Evolutionary conservation across 768 basidiomycete species (phyloP).

Genomic region (Amylocystis lapponica): DNA sequence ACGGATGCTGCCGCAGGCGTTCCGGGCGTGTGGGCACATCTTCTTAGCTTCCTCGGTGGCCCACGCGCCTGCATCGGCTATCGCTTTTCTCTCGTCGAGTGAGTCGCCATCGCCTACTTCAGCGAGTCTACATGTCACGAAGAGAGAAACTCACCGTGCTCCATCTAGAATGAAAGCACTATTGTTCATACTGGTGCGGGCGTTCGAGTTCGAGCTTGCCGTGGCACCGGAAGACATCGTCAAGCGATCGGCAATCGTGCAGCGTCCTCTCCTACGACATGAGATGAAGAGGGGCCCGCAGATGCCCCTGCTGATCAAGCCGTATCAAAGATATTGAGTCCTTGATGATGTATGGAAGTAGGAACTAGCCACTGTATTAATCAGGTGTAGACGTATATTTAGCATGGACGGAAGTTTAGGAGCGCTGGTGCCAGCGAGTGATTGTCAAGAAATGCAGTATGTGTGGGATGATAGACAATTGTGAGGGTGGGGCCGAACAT

Average conservation of each 20-base stretch:
- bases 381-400: no score
- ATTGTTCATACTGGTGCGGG: constrained; percentile 25
- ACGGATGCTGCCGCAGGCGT: constrained; percentile 41
- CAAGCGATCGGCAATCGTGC: constrained; percentile 16
- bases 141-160: background rate
- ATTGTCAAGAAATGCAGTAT: background rate
- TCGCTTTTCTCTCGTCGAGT: constrained; percentile 59
- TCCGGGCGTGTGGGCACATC: constrained; percentile 56
- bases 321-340: no score
- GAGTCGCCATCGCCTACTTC: constrained; percentile 21
- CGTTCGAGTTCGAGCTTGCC: constrained; percentile 27
- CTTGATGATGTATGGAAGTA: no score
- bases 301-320: constrained; percentile 20
- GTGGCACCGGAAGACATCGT: constrained; percentile 19
- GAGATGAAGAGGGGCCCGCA: constrained; percentile 13
- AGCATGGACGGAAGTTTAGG: no score
- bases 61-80: constrained; percentile 63
- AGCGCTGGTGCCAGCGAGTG: no score
- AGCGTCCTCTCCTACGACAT: constrained; percentile 18
- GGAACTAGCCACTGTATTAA: no score
- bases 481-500: no score
- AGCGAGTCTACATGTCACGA: no score
- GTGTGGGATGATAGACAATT: no score
- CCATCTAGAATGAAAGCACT: constrained; percentile 27
- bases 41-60: constrained; percentile 59